These are phyloP conservation scores for Fragilaria radians DNA, from an alignment of 108 stramenopile genomes.

Conservation along the genomic window DNA sequence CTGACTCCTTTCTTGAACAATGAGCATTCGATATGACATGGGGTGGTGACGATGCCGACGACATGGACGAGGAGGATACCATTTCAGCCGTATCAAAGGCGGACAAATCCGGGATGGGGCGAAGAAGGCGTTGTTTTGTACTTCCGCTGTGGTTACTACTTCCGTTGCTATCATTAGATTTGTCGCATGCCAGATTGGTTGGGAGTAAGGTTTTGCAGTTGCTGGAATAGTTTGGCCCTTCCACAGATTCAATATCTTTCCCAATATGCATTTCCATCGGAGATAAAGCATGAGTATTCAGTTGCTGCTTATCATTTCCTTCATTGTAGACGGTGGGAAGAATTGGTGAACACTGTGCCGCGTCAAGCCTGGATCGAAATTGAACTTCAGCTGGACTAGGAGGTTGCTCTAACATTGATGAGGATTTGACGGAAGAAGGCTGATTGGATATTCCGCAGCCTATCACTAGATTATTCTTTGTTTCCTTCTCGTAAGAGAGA, in stretches of 20 bases:
- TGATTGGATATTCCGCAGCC: too few relatives aligned
- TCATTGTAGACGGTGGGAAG: slow-evolving; percentile 2
- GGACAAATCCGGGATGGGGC: slow-evolving; percentile 79
- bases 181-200: too few relatives aligned
- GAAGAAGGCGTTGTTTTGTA: slow-evolving; percentile 27
- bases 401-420: neutral
- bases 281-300: neutral
- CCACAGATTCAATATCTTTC: slow-evolving; percentile 1
- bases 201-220: neutral
- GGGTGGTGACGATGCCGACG: slow-evolving; percentile 38
- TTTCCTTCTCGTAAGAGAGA: too few relatives aligned
- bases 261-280: neutral
- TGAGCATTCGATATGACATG: neutral
- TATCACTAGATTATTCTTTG: too few relatives aligned
- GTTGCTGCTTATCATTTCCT: slow-evolving; percentile 3
- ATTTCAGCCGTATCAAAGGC: slow-evolving; percentile 47
- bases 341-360: slow-evolving; percentile 46
- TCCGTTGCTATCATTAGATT: neutral
- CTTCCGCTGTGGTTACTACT: slow-evolving; percentile 15
- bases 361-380: slow-evolving; percentile 33
- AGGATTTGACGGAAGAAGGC: too few relatives aligned
- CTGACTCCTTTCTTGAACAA: slow-evolving; percentile 14
- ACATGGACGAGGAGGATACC: slow-evolving; percentile 29
- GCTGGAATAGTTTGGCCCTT: slow-evolving; percentile 9
- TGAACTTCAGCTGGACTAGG: slow-evolving; percentile 18